Conservation (phyloP, 495 filamentous ascomycete species). For the Collariella sp. region DNA sequence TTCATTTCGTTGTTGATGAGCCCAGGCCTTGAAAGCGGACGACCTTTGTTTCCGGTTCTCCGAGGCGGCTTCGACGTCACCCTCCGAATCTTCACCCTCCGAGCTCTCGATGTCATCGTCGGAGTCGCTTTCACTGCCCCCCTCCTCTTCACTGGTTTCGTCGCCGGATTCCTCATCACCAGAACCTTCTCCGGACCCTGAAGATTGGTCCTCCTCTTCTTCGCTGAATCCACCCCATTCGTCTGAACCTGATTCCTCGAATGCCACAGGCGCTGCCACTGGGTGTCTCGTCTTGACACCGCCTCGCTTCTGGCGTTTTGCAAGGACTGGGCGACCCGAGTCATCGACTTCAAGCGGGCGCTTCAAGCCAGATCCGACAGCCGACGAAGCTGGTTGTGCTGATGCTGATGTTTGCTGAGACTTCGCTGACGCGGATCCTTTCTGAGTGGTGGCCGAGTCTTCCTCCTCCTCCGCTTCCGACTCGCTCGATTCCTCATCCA, state of each 20-base stretch:
- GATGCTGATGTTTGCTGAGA: neutral
- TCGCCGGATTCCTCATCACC: slow-evolving; percentile 8
- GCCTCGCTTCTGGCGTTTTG: slow-evolving; percentile 53
- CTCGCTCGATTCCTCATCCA: slow-evolving; percentile 21
- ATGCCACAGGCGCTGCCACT: slow-evolving; percentile 15
- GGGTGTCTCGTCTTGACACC: slow-evolving; percentile 42
- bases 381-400: neutral
- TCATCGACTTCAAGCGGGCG: slow-evolving; percentile 71
- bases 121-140: slow-evolving; percentile 18
- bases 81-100: slow-evolving; percentile 23
- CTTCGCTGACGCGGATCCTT: neutral
- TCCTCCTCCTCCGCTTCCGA: slow-evolving; percentile 24
- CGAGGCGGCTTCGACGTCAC: slow-evolving; percentile 27
- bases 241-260: slow-evolving; percentile 22
- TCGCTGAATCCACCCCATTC: slow-evolving; percentile 36
- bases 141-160: slow-evolving; percentile 13
- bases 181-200: slow-evolving; percentile 18
- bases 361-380: slow-evolving; percentile 73
- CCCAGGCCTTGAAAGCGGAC: slow-evolving; percentile 92
- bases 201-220: slow-evolving; percentile 15
- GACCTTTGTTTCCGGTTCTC: slow-evolving; percentile 30
- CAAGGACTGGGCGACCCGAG: slow-evolving; percentile 69
- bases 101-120: slow-evolving; percentile 25
- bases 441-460: slow-evolving; percentile 5
- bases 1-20: slow-evolving; percentile 73